A percentile compares a stretch with the other conserved stretches of the same genome.
phyloP scores from a whole-genome alignment of 495 filamentous ascomycete species.

The Penicillium pancosmium region DNA sequence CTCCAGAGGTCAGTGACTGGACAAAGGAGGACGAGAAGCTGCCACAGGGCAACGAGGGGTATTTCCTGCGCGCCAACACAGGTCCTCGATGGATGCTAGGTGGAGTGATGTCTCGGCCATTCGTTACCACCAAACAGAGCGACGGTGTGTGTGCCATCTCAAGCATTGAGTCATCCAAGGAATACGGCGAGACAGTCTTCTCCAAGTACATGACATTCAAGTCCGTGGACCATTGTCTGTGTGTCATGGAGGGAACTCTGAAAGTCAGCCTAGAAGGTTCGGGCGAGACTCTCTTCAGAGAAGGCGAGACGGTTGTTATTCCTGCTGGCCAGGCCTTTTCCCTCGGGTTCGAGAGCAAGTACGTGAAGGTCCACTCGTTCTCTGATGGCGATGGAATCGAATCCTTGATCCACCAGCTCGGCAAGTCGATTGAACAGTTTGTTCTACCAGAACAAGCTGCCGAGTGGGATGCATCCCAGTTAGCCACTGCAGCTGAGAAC shows the following conservation, averaged over 20 bases:
- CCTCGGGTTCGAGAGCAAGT: conserved; percentile 40
- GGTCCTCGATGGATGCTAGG: conserved; percentile 48
- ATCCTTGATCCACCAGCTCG: conserved; percentile 34
- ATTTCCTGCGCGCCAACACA: conserved; percentile 45
- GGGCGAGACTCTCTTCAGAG: conserved; percentile 32
- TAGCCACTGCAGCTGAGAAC: conserved; percentile 20
- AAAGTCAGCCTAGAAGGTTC: conserved; percentile 36
- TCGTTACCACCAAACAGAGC: conserved; percentile 48
- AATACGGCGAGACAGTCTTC: conserved; percentile 33
- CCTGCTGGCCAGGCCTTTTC: conserved; percentile 44
- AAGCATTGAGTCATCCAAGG: conserved; percentile 44
- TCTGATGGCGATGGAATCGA: conserved; percentile 47
- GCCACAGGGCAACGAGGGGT: conserved; percentile 39
- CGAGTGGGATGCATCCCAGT: conserved; percentile 24
- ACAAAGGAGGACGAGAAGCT: conserved; percentile 42
- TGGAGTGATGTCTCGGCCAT: conserved; percentile 46
- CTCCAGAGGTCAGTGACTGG: conserved; percentile 44
- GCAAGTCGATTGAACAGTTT: conserved; percentile 27
- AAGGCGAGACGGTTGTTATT: conserved; percentile 46
- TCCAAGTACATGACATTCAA: conserved; percentile 40
- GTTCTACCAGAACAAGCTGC: conserved; percentile 32
- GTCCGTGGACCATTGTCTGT: conserved; percentile 45
- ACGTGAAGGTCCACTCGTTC: conserved; percentile 46
- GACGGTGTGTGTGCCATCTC: conserved; percentile 48
- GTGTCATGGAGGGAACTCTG: conserved; percentile 42